These are phyloP conservation scores for Starmera quercuum DNA, from an alignment of 805 yeast genomes.

Conservation along the genomic window DNA sequence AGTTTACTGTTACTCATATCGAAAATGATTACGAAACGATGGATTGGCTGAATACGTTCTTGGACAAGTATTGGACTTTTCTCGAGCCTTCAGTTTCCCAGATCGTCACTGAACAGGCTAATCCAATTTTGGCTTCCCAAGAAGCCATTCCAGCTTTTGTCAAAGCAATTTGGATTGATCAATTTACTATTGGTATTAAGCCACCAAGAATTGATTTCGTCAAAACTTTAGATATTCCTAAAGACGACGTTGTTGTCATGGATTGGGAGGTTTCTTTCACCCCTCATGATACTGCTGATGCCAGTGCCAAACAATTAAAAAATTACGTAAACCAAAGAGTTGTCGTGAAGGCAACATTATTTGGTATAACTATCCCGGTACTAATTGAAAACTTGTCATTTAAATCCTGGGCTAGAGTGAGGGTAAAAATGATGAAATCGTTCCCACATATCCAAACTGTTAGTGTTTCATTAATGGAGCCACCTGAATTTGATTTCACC, in stretches of 20 bases:
- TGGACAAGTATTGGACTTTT: conserved; percentile 87
- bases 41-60: conserved; percentile 90
- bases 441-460: conserved; percentile 94
- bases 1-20: conserved; percentile 68
- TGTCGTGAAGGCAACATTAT: conserved; percentile 70
- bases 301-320: conserved; percentile 77
- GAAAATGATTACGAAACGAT: conserved; percentile 88
- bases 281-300: conserved; percentile 83
- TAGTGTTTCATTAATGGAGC: conserved; percentile 74
- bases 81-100: conserved; percentile 86
- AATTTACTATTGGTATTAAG: conserved; percentile 89
- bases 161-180: conserved; percentile 77
- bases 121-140: conserved; percentile 71
- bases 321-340: conserved; percentile 78
- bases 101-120: conserved; percentile 78
- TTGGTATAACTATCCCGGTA: conserved; percentile 78
- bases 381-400: conserved; percentile 76
- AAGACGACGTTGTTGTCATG: conserved; percentile 91
- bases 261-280: conserved; percentile 92
- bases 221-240: conserved; percentile 85
- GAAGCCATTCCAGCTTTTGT: conserved; percentile 73
- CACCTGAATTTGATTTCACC: conserved; percentile 84
- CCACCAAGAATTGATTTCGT: conserved; percentile 92
- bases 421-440: conserved; percentile 82
- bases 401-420: conserved; percentile 63